Percentiles rank a stretch among this genome's conserved stretches.
phyloP scores from a whole-genome alignment of 257 asterid genomes.

The Solanum pimpinellifolium region DNA sequence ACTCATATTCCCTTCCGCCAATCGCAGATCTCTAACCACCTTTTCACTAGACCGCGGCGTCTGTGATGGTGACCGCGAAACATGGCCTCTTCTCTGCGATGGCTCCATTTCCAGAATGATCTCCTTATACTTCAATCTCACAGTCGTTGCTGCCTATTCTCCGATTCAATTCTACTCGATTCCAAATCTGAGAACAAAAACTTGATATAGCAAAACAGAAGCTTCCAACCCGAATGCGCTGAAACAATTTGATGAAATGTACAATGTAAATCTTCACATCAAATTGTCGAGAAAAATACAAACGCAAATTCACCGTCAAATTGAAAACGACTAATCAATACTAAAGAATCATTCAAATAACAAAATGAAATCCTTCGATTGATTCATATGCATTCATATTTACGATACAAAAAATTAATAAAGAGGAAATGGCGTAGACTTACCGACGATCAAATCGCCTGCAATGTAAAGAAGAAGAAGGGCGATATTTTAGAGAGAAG shows the following conservation, averaged over 20 bases:
- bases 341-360: not conserved
- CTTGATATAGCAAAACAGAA: not conserved
- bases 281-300: not conserved
- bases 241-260: not conserved
- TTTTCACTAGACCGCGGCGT: slow-evolving; percentile 82
- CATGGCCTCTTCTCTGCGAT: slow-evolving; percentile 55
- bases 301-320: not conserved
- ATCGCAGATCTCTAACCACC: slow-evolving; percentile 75
- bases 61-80: slow-evolving; percentile 60
- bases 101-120: slow-evolving; percentile 42
- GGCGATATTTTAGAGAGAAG: not conserved
- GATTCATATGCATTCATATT: not conserved
- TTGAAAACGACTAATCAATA: not conserved
- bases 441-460: slow-evolving; percentile 18
- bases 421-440: not conserved
- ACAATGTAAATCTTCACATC: not conserved
- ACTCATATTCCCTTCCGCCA: slow-evolving; percentile 64
- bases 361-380: not conserved
- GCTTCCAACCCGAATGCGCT: not conserved
- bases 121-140: not conserved
- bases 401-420: not conserved
- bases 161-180: slow-evolving; percentile 18
- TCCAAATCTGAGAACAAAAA: slow-evolving; percentile 14
- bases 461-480: slow-evolving; percentile 24
- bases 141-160: slow-evolving; percentile 7